Evolutionary conservation across 805 yeast species (phyloP), one percentile per base, ranked within the genome.

Genomic region (Kuraishia molischiana): DNA sequence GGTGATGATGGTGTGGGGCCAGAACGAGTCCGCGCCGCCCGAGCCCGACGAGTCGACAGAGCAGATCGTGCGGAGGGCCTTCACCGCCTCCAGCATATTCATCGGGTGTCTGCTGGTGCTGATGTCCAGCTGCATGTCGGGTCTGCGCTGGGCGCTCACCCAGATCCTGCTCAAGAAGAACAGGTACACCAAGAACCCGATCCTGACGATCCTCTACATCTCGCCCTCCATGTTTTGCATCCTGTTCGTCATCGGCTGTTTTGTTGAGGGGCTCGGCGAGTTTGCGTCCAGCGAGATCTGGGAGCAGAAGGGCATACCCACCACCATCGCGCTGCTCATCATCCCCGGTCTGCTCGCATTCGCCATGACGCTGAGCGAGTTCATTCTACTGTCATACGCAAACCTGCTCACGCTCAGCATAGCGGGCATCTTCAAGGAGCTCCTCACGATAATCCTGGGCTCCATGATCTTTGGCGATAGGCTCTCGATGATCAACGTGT

Each of bases 121-220:
- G 21, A 61, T 72, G 2, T 89, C 95, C 3, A 76, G 95, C 2
- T 70, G 82, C 53, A 71, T 86, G 61, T 79, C 92, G 13, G 98
- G 98, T 0, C 62, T 92, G 37, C 72, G 98, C 44, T 92, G 98
- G 98, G 90, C 95, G 1, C 73, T 89, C 43, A 87, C 97, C 1
- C 97, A 92, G 53, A 56, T 92, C 18, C 67, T 90, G 26, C 62
- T 92, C 36, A 80, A 72, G 46, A 68, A 64, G 32, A 77, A 77
- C 45, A 66, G 64, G 20, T 61, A 75, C 38, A 74, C 79, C 4
- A 70, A 72, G 29, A 79, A 89, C 52, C 94, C 98, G 2, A 75
- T 92, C 15, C 67, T 80, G 29, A 85, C 97, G 5, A 87, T 92
- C 32, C 66, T 83, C 47, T 85, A 84, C 52, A 60, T 92, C 14